Evolutionary conservation across 495 filamentous ascomycete species (phyloP).

Genomic region (Tuber calosporum): DNA sequence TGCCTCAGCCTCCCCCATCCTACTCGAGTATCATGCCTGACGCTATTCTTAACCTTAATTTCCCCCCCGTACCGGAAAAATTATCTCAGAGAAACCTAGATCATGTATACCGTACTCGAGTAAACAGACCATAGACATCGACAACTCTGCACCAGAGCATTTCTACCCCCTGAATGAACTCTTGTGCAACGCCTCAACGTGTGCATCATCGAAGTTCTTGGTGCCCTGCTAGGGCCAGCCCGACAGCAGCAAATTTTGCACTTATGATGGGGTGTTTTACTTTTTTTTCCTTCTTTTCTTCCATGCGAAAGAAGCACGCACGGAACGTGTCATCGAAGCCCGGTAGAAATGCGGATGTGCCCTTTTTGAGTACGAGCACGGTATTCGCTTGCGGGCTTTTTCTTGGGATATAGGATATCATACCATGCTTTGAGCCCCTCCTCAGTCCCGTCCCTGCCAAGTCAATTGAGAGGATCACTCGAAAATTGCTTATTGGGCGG

Average conservation of each 20-base stretch:
- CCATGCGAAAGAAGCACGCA: slow-evolving; percentile 27
- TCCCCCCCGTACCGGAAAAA: slow-evolving; percentile 5
- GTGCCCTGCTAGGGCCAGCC: background rate
- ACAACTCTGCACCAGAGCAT: background rate
- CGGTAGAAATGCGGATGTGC: background rate
- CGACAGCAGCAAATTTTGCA: background rate
- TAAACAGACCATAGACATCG: slow-evolving; percentile 5
- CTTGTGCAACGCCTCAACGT: background rate
- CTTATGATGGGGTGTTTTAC: background rate
- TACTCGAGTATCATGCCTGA: slow-evolving; percentile 3
- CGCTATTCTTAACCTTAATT: slow-evolving; percentile 18
- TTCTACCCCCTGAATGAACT: background rate
- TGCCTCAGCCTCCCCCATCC: background rate
- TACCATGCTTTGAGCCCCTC: background rate
- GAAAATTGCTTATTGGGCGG: background rate
- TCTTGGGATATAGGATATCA: background rate
- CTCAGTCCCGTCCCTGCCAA: background rate
- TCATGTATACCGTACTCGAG: too few relatives aligned
- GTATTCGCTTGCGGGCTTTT: background rate
- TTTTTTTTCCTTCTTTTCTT: background rate
- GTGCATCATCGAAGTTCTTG: background rate
- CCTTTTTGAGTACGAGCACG: background rate
- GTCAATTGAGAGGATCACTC: background rate
- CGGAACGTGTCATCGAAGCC: slow-evolving; percentile 28
- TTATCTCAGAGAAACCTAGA: slow-evolving; percentile 12